Conservation (phyloP, 2,329 filamentous ascomycete species). For the Hypoxylon rubiginosum region DNA sequence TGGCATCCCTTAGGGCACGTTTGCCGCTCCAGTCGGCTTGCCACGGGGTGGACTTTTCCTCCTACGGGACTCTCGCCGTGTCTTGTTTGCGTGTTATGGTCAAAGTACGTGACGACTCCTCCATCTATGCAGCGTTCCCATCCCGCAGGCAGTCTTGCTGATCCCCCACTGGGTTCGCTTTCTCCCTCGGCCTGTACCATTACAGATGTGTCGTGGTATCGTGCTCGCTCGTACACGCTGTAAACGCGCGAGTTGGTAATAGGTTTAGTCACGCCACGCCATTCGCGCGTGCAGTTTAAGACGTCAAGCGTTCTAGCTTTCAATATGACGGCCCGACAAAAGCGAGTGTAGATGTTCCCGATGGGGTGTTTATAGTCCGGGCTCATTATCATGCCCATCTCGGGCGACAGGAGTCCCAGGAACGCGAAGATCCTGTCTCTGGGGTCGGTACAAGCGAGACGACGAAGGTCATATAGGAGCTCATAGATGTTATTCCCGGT, state of each 20-base stretch:
- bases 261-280: constrained; percentile 16
- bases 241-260: constrained; percentile 20
- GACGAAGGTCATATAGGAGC: constrained; percentile 21
- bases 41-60: neutral
- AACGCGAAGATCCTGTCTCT: constrained; percentile 39
- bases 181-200: constrained; percentile 19
- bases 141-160: constrained; percentile 27
- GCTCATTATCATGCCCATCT: constrained; percentile 11
- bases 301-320: constrained; percentile 30
- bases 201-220: constrained; percentile 31
- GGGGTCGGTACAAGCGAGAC: constrained; percentile 31
- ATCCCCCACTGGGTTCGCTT: constrained; percentile 17
- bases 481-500: constrained; percentile 23
- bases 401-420: constrained; percentile 31
- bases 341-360: constrained; percentile 22
- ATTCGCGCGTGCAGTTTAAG: constrained; percentile 35
- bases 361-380: constrained; percentile 26
- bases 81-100: constrained; percentile 16
- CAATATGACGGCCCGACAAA: constrained; percentile 23
- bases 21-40: constrained; percentile 7
- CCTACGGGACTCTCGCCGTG: constrained; percentile 27
- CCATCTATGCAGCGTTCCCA: constrained; percentile 32
- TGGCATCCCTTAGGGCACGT: constrained; percentile 21
- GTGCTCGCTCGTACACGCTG: constrained; percentile 32
- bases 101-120: constrained; percentile 11